Base-by-base conservation (phyloP, 257 asterid genomes). In the Parsonsia alboflavescens region DNA sequence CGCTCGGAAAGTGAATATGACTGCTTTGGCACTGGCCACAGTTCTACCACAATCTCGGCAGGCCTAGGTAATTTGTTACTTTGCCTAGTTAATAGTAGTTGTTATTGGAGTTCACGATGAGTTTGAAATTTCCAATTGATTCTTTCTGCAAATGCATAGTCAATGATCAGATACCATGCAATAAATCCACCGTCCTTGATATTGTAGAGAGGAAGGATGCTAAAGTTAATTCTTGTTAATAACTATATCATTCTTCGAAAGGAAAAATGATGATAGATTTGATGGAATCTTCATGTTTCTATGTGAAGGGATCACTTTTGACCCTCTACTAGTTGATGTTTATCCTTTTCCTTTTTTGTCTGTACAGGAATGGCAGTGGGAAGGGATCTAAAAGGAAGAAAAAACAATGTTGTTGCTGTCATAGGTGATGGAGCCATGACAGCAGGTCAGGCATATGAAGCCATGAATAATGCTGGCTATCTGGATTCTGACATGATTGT, bases 341-440 rank as follows among this genome's bases (percentile, higher is more conserved):
- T 68, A 24, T 76, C 33, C 52, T 68, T 75, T 59, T 19, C 13
- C 59, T 75, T 76, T 75, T 69, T 58, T 78, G 77, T 45, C 50
- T 65, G 83, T 71, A 26, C 81, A 93, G 98, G 98, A 77, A 93
- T 93, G 98, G 98, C 98, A 26, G 97, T 91, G 56, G 97, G 97
- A 74, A 87, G 98, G 78, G 98, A 93, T 77, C 81, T 93, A 26
- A 91, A 91, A 80, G 96, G 96, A 26, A 81, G 88, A 77, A 91
- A 77, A 26, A 93, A 91, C 81, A 46, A 82, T 39, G 97, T 93
- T 2, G 85, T 93, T 72, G 93, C 97, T 17, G 97, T 91, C 53
- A 93, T 93, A 53, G 98, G 98, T 10, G 98, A 93, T 26, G 98
- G 98, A 71, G 96, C 98, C 13, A 93, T 93, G 98, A 93, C 98